Base-by-base conservation (phyloP, 1,284 basidiomycete genomes). In the Moesziomyces antarcticus region DNA sequence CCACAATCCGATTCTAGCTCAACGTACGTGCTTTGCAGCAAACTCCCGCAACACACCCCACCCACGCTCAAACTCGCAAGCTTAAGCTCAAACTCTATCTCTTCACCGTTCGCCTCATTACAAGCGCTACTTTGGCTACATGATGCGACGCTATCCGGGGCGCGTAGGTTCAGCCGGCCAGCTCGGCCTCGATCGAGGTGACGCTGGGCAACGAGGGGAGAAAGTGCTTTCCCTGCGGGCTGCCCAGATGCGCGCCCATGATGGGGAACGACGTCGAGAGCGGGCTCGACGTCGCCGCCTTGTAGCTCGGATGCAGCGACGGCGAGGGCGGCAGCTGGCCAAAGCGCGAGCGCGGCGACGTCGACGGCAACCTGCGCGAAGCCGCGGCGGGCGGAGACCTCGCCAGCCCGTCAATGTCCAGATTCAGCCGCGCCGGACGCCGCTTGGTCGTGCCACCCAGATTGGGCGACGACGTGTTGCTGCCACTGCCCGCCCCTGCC, bases 281-380 rank as follows among this genome's bases (percentile, higher is more conserved):
- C 40, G 56, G 53, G 44, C 53, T 70, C 27, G 52, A 59, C 27
- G 56, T 37, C 7, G 53, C 40, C 11, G 61, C 45, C 45, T 64
- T 70, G 45, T 64, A 70, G 43, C 53, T 70, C 35, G 67, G 52
- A 30, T 64, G 67, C n/a, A 70, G 37, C 20, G 52, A 59, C 13
- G 67, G 61, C 18, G 48, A 48, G 8, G 67, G 67, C 8, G 61
- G 67, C 30, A 64, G 43, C 50, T 60, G 60, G 16, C 53, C 56
- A n/a, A 70, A 70, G 13, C 67, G 48, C 35, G 37, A n/a, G 46
- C 54, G 56, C 2, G 67, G 61, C 24, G 61, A 64, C 0, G 52
- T 60, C 18, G 53, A 53, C 3, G 60, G 56, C 45, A 70, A 33
- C 35, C 61, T 58, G 14, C 46, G 30, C 14, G 57, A 42, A 5